Base-by-base conservation (phyloP, 1,284 basidiomycete genomes). In the Porphyrellus sp. region DNA sequence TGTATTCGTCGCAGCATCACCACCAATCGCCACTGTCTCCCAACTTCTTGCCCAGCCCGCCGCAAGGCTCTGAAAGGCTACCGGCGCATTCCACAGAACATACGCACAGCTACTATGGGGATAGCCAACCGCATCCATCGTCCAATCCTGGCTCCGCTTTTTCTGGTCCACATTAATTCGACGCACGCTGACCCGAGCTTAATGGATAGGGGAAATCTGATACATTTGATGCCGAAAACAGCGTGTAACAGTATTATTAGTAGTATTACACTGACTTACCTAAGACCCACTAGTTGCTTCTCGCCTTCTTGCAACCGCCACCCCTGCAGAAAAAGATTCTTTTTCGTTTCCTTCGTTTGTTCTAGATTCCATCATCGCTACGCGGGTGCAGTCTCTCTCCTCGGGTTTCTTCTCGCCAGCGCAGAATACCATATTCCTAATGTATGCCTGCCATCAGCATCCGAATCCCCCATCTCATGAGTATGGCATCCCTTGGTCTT, bases 131-230 rank as follows among this genome's bases (percentile, higher is more conserved):
- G n/a, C 75, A 77, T 61, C 68, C 74, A 38, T 72, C 73, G 35
- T 75, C 76, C 44, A 70, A 72, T 44, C 71, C 74, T 27, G 77
- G 76, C 4, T 74, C 78, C 33, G 72, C 76, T 24, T 80, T 73
- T 60, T 74, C 71, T 40, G 77, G 77, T 25, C 75, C 77, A 15
- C 77, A 79, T 60, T 79, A 69, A 69, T 52, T 47, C 41, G 49
- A 53, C 20, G 28, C 46, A 28, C 41, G 37, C 33, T 45, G 31
- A 25, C 8, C 39, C 39, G 21, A 31, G 34, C 20, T 27, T 45
- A 52, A 35, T 51, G 60, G 50, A 63, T 53, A 58, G 62, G 62
- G 58, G 60, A 23, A 28, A 45, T 46, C 48, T 53, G 57, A 55
- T 52, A 52, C 44, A 51, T 46, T 47, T 53, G 52, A 53, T 55